These are phyloP conservation scores for Zizania palustris DNA, from an alignment of 202 grass and related monocot genomes.

Conservation along the genomic window DNA sequence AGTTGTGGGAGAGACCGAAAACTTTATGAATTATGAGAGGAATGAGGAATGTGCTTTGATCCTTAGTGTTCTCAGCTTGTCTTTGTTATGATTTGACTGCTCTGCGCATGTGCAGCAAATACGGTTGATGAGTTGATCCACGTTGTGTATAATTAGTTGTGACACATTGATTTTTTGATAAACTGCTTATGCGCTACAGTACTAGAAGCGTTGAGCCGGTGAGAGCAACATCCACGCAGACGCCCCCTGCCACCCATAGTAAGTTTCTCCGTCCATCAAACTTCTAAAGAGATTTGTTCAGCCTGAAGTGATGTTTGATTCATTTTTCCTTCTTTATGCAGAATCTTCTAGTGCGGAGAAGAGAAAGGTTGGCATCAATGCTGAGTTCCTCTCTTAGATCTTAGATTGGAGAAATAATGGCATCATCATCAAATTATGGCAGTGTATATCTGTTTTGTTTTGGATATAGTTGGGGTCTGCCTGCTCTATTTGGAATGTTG, in stretches of 20 bases:
- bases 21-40: background rate
- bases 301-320: constrained; percentile 1
- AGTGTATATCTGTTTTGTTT: background rate
- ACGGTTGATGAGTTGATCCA: background rate
- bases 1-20: background rate
- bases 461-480: constrained; percentile 6
- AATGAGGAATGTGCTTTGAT: background rate
- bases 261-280: constrained; percentile 26
- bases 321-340: constrained; percentile 26
- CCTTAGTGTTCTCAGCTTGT: background rate
- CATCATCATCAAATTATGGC: background rate
- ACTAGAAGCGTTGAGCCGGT: constrained; percentile 57
- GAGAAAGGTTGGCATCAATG: constrained; percentile 81
- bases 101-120: background rate
- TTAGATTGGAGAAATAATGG: background rate
- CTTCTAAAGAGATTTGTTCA: background rate
- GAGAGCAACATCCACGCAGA: constrained; percentile 69
- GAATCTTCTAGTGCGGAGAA: constrained; percentile 56
- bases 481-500: background rate
- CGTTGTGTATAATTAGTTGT: background rate
- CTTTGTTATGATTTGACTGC: background rate
- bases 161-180: background rate
- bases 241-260: constrained; percentile 53
- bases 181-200: constrained; percentile 27
- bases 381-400: constrained; percentile 41